Conservation (phyloP, 805 yeast genomes). For the Saccharomycopsis olivae region DNA sequence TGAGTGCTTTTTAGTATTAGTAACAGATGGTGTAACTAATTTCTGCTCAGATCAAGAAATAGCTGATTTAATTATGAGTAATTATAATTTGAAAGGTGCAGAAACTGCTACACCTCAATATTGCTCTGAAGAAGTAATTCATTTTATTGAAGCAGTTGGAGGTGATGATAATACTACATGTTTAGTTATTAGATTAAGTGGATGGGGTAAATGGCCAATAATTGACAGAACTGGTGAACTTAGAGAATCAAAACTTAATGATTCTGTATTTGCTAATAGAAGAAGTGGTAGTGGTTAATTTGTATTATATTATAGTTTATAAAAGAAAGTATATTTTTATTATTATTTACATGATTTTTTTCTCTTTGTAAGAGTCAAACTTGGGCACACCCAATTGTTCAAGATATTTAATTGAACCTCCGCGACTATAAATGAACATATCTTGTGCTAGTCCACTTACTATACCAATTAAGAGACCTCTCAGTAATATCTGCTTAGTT, state of each 20-base stretch:
- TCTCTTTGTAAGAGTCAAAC: background rate
- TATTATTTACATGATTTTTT: background rate
- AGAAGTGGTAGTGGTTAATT: conserved; percentile 8
- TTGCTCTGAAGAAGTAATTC: conserved; percentile 77
- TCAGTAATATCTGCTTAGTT: conserved; percentile 31
- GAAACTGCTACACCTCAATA: conserved; percentile 69
- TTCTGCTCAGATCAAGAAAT: conserved; percentile 81
- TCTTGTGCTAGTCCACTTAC: conserved; percentile 61
- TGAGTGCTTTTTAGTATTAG: conserved; percentile 74
- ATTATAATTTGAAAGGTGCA: conserved; percentile 49
- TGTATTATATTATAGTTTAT: background rate
- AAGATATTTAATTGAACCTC: conserved; percentile 60
- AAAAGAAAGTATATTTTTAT: too few species aligned
- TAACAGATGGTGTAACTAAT: conserved; percentile 84
- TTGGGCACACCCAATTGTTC: background rate
- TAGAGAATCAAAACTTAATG: conserved; percentile 60
- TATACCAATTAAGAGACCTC: conserved; percentile 51
- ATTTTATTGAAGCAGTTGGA: conserved; percentile 75
- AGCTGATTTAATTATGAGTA: conserved; percentile 72
- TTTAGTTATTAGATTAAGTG: conserved; percentile 61
- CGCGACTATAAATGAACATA: conserved; percentile 41
- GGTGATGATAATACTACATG: conserved; percentile 97
- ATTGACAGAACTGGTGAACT: conserved; percentile 72
- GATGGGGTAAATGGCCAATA: conserved; percentile 94
- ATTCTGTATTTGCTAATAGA: conserved; percentile 21